Base-by-base conservation (phyloP, 768 basidiomycete species). In the Pleurotus salmoneostramineus region DNA sequence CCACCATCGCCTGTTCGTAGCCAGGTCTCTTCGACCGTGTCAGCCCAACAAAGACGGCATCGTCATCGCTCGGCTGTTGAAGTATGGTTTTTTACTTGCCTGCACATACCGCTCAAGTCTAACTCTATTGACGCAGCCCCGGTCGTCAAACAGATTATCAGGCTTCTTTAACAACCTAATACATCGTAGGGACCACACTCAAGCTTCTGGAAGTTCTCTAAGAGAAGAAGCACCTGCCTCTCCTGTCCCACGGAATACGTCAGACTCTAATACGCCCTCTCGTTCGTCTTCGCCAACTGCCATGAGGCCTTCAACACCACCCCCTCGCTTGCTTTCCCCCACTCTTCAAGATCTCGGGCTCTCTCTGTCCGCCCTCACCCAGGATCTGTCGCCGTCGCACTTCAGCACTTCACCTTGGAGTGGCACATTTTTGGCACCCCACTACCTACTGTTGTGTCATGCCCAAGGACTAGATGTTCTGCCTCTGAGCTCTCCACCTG, bases 81-180 rank as follows among this genome's bases (percentile, higher is more conserved):
- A 72, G 89, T 91, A 66, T 65, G 79, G 71, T 50, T 58, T 46
- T 43, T 27, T 35, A 40, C 35, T 3, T 59, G 44, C 50, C 48
- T 60, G 50, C 48, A 32, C 42, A 47, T 31, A 32, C 36, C 47
- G 11, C 49, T 50, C 48, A 43, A 42, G 27, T 33, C 56, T 56
- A 51, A 56, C 45, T 48, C 50, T 54, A 60, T 62, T 65, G 65
- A 45, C 58, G 63, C 68, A 87, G 80, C 70, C 72, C 59, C 85
- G 90, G 57, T 73, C 86, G 40, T 79, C 87, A 31, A 91, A 86
- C 66, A 81, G 91, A 32, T 76, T 93, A 33, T 93, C 92, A 27
- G 91, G 91, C n/a, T 93, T 93, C 71, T 85, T 93, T 68, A 87
- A 83, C 12, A 84, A 83, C 64, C 78, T 93, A 58, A 89, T 93